phyloP scores from a whole-genome alignment of 2,329 filamentous ascomycete genomes.

The Fusarium denticulatum region DNA sequence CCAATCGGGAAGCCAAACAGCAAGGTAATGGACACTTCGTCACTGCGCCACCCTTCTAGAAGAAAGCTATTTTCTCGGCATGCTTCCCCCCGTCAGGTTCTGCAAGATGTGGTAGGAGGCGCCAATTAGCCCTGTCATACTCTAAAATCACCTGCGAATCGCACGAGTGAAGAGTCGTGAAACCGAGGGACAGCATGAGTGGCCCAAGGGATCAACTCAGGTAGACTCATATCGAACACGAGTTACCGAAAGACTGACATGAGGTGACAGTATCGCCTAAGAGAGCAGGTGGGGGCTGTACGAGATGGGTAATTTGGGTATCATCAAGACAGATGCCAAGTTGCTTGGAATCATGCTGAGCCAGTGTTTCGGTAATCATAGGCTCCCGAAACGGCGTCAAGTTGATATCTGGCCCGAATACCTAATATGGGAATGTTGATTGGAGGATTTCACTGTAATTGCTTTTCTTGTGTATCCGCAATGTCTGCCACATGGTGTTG shows the following conservation, averaged over 20 bases:
- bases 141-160: constrained; percentile 6
- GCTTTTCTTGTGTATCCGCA: constrained; percentile 14
- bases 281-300: constrained; percentile 15
- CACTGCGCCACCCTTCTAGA: constrained; percentile 33
- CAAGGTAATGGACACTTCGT: constrained; percentile 5
- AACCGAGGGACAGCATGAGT: constrained; percentile 9
- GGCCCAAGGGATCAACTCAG: constrained; percentile 1
- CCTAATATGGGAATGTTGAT: constrained; percentile 3
- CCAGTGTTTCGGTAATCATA: constrained; percentile 15
- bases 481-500: constrained; percentile 12
- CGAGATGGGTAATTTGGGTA: constrained; percentile 4
- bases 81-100: constrained; percentile 9
- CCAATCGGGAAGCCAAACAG: background rate
- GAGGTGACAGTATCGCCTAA: background rate
- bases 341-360: constrained; percentile 5
- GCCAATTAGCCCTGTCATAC: background rate
- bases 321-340: constrained; percentile 16
- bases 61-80: constrained; percentile 34
- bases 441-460: constrained; percentile 6
- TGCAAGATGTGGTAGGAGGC: constrained; percentile 24
- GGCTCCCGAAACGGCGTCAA: background rate
- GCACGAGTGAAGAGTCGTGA: constrained; percentile 4
- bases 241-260: background rate
- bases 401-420: constrained; percentile 1
- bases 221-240: background rate